Evolutionary conservation across 495 filamentous ascomycete species (phyloP).

Genomic region (Podospora didyma): DNA sequence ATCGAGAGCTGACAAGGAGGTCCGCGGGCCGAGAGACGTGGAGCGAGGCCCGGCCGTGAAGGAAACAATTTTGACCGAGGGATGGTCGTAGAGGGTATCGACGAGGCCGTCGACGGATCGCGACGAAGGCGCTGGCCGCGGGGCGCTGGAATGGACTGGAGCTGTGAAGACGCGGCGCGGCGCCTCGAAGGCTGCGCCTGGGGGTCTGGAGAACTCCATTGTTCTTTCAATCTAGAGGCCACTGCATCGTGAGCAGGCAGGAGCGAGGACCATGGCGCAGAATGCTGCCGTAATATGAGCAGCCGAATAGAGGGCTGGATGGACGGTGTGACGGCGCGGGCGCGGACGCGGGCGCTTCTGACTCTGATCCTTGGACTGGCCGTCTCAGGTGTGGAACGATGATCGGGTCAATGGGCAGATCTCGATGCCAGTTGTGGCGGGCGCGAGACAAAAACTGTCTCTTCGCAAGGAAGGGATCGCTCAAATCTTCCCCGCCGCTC

Average conservation of each 20-base stretch:
- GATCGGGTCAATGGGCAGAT: slow-evolving; percentile 4
- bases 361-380: neutral
- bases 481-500: no score
- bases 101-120: slow-evolving; percentile 38
- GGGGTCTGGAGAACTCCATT: slow-evolving; percentile 28
- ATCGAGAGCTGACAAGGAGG: slow-evolving; percentile 29
- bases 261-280: slow-evolving; percentile 7
- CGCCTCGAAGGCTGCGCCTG: slow-evolving; percentile 20
- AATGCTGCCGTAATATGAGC: neutral
- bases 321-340: neutral
- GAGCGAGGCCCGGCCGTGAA: slow-evolving; percentile 54
- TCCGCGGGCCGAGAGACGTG: slow-evolving; percentile 28
- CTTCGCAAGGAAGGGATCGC: neutral
- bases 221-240: slow-evolving; percentile 11
- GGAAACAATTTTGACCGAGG: slow-evolving; percentile 60
- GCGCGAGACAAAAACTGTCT: neutral
- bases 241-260: slow-evolving; percentile 13
- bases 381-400: slow-evolving; percentile 21
- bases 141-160: slow-evolving; percentile 20
- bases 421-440: neutral
- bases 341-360: neutral
- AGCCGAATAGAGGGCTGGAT: neutral
- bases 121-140: slow-evolving; percentile 20
- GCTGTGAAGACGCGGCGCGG: slow-evolving; percentile 42
- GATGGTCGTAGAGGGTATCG: slow-evolving; percentile 68